Base-by-base conservation (phyloP, 495 filamentous ascomycete species). In the Podospora pseudoanserina region DNA sequence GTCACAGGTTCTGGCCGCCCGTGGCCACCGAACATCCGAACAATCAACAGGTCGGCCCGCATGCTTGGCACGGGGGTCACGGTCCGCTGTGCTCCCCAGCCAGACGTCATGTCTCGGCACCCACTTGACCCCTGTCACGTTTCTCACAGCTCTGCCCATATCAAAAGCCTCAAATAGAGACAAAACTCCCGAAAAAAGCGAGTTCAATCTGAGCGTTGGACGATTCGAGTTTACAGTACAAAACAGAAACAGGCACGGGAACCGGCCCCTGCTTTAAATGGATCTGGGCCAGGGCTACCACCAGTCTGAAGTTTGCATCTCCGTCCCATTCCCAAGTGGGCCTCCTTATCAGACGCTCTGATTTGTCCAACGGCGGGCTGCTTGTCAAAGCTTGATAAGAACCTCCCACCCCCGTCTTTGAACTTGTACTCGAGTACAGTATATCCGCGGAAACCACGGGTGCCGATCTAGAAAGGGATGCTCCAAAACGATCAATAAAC, bases 261-360 rank as follows among this genome's bases (percentile, higher is more conserved):
- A 28, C 23, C 16, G 30, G 23, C 30, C 23, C 59, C 59, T 26
- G 11, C 16, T 32, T 61, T 18, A 61, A 4, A 32, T 18, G 26
- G 3, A 32, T 23, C 19, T n/a, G 56, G 56, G 15, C 56, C 56
- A 59, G 56, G 2, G 9, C 39, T 49, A 3, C 15, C 23, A 54
- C 34, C 63, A 67, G 55, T 49, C 70, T 61, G 39, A 49, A 49
- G 39, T 49, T 49, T 49, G 71, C 65, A 75, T 75, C 73, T 75
- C 73, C 73, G 73, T 67, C 34, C 39, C 27, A 65, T 66, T 56
- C 30, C 5, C 9, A 28, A 68, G 67, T 69, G 69, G 74, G 62
- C 60, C 70, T 32, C 60, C 73, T 76, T 76, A 76, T 76, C 74
- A 72, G 30, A 27, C 59, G 54, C 28, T 65, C 68, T 70, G 74